Conservation (phyloP, 176 grass and related monocot species). For the Bromus sterilis region DNA sequence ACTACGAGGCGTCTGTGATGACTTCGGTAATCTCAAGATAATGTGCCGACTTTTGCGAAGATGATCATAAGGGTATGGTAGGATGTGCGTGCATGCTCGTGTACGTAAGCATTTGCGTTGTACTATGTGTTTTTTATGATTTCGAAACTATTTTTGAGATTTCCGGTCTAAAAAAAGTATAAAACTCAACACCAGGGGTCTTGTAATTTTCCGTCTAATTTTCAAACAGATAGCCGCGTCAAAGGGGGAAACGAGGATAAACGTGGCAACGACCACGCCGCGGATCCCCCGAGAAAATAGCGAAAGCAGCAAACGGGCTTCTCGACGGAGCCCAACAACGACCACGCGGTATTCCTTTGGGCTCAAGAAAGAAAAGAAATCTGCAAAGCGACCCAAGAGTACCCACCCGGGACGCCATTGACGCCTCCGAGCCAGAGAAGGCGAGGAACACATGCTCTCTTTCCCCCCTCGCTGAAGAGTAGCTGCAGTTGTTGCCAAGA, state of each 20-base stretch:
- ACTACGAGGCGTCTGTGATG: no score
- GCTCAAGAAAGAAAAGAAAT: slow-evolving; percentile 25
- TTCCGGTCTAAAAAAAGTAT: no score
- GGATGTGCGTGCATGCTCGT: no score
- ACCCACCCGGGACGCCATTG: slow-evolving; percentile 11
- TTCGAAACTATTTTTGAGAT: no score
- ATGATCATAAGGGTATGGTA: no score
- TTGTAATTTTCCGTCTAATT: background rate
- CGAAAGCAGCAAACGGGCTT: background rate
- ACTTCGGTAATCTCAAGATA: no score
- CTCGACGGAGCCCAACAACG: background rate
- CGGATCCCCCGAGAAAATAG: background rate
- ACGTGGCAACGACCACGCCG: background rate
- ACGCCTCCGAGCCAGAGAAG: slow-evolving; percentile 12
- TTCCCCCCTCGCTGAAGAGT: background rate
- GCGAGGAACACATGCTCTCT: slow-evolving; percentile 26
- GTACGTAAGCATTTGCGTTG: no score
- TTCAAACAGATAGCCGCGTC: background rate
- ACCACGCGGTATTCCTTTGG: background rate
- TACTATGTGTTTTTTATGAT: no score
- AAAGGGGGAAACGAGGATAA: background rate
- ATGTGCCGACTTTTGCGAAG: no score
- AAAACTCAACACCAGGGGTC: no score
- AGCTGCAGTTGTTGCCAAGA: slow-evolving; percentile 7
- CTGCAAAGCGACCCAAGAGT: background rate